Evolutionary conservation across 257 asterid genomes (phyloP).

Genomic region (Lycium barbarum): DNA sequence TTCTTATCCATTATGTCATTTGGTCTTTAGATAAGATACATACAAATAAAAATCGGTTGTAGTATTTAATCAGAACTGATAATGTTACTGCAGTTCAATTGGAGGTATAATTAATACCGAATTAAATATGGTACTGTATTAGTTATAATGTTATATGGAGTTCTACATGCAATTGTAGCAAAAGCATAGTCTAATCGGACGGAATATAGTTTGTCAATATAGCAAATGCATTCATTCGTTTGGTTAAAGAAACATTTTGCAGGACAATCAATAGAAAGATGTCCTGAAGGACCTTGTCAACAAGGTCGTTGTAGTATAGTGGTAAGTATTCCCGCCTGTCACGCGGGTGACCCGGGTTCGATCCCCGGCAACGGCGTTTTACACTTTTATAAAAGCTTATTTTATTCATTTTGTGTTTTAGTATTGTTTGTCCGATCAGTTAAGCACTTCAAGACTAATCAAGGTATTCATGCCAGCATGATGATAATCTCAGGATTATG

Average conservation of each 20-base stretch:
- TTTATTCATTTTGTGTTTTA: not conserved
- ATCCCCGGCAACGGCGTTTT: constrained; percentile 94
- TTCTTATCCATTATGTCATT: not conserved
- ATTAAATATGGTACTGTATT: not conserved
- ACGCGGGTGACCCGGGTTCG: constrained; percentile 99
- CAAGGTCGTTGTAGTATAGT: constrained; percentile 91
- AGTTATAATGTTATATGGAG: not conserved
- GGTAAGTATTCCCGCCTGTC: constrained; percentile 99
- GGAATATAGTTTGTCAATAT: too few species aligned
- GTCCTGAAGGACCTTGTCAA: not conserved
- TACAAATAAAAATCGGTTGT: too few species aligned
- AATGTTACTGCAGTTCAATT: not conserved
- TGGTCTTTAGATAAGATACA: not conserved
- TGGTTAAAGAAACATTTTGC: too few species aligned
- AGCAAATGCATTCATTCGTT: too few species aligned
- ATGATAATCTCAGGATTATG: not conserved
- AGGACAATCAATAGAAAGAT: too few species aligned
- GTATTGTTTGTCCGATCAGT: not conserved
- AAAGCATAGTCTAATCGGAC: too few species aligned
- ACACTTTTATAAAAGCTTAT: too few species aligned
- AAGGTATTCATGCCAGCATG: not conserved
- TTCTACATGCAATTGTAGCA: not conserved
- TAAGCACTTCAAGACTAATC: not conserved
- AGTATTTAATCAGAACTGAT: too few species aligned
- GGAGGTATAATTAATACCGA: not conserved